Evolutionary conservation across 257 asterid genomes (phyloP).

Genomic region (Fraxinus pennsylvanica): DNA sequence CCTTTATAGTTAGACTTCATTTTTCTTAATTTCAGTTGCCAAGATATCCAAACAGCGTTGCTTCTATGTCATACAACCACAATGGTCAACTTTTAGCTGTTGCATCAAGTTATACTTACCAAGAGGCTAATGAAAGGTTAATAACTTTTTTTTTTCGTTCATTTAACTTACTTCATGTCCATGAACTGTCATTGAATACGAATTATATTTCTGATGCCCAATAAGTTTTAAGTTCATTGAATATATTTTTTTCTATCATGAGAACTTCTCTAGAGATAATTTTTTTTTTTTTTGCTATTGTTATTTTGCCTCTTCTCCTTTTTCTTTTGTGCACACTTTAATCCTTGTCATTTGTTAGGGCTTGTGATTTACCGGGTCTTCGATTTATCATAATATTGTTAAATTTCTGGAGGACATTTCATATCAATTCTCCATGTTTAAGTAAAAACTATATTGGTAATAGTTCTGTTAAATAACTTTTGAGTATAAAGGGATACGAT

Average conservation of each 20-base stretch:
- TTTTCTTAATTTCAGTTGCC: constrained; percentile 55
- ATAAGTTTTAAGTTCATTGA: constrained; percentile 6
- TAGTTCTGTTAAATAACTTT: neutral
- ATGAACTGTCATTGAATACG: neutral
- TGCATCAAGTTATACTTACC: constrained; percentile 74
- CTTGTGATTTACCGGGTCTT: neutral
- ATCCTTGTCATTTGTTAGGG: neutral
- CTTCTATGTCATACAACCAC: constrained; percentile 75
- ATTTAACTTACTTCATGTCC: neutral
- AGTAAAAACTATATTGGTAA: neutral
- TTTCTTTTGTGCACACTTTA: neutral
- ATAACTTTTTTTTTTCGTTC: constrained; percentile 20
- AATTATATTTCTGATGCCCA: neutral
- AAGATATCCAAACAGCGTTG: constrained; percentile 54
- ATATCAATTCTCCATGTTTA: neutral
- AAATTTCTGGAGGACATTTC: neutral
- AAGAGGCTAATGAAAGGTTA: constrained; percentile 77
- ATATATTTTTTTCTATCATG: neutral
- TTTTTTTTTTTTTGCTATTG: neutral
- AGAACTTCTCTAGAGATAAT: neutral
- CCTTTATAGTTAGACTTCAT: constrained; percentile 18
- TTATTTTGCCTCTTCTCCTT: neutral
- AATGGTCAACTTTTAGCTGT: constrained; percentile 71
- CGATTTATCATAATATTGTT: neutral
- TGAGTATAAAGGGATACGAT: neutral